A percentile compares a stretch with the other conserved stretches of the same genome.
Evolutionary conservation across 106 monocot genomes (phyloP).

Genomic region (Dendrobium officinale): DNA sequence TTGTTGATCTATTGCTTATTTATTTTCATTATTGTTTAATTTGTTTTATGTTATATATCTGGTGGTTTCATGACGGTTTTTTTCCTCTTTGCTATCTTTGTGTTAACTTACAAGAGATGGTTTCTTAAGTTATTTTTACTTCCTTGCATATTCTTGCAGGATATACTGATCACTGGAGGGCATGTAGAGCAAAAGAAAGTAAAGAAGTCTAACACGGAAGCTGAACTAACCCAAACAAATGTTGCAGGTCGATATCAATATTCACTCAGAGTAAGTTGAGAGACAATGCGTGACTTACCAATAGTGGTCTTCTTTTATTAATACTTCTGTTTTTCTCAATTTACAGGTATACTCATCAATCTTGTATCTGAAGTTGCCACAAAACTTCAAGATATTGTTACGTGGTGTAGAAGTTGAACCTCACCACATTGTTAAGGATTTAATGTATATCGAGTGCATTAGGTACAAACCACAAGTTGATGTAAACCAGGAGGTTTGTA

Average conservation of each 20-base stretch:
- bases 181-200: constrained; percentile 30
- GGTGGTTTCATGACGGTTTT: neutral
- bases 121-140: neutral
- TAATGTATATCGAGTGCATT: constrained; percentile 70
- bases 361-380: constrained; percentile 65
- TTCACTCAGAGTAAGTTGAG: constrained; percentile 70
- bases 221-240: constrained; percentile 29
- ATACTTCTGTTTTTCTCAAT: constrained; percentile 4
- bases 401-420: constrained; percentile 53
- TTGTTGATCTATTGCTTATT: neutral
- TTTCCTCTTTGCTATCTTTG: neutral
- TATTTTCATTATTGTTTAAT: neutral
- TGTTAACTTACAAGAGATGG: neutral
- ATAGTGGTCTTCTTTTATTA: constrained; percentile 4
- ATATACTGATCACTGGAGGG: constrained; percentile 60
- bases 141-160: constrained; percentile 28
- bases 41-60: neutral
- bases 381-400: constrained; percentile 61
- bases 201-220: constrained; percentile 7
- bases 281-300: neutral
- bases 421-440: constrained; percentile 49
- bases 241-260: constrained; percentile 43
- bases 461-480: constrained; percentile 69
- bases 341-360: constrained; percentile 73
- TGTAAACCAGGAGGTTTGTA: constrained; percentile 49